A percentile compares a stretch with the other conserved stretches of the same genome.
These are phyloP conservation scores for Aspergillaceae sp. DNA, from an alignment of 2,329 filamentous ascomycete species.

Conservation along the genomic window DNA sequence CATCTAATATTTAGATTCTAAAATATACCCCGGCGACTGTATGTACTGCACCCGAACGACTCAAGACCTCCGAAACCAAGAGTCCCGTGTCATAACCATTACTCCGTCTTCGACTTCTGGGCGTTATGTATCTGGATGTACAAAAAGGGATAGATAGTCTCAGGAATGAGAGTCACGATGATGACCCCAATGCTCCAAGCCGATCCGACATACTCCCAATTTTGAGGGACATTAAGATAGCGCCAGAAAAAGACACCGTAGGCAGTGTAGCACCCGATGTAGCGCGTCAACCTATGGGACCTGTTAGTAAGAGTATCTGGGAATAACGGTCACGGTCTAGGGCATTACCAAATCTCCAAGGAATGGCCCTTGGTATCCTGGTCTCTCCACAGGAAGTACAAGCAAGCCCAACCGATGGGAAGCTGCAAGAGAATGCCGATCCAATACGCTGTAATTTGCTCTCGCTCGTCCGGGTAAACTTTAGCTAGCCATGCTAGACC, in stretches of 20 bases:
- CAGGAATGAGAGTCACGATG: constrained; percentile 11
- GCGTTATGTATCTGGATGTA: constrained; percentile 7
- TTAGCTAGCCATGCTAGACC: constrained; percentile 2
- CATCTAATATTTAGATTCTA: too few species aligned
- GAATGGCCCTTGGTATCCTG: constrained; percentile 10
- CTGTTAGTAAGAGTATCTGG: background rate
- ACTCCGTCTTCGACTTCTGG: constrained; percentile 7
- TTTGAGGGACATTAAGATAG: constrained; percentile 13
- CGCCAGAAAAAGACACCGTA: constrained; percentile 15
- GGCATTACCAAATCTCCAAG: constrained; percentile 10
- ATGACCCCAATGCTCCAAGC: constrained; percentile 12
- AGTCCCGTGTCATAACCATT: background rate
- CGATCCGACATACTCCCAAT: constrained; percentile 14
- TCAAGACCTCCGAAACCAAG: too few species aligned
- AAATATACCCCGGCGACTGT: too few species aligned
- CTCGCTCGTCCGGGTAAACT: constrained; percentile 12
- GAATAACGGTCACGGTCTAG: background rate
- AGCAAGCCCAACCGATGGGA: constrained; percentile 12
- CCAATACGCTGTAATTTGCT: constrained; percentile 16
- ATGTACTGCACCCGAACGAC: too few species aligned
- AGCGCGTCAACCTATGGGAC: constrained; percentile 9
- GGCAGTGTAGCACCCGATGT: constrained; percentile 12
- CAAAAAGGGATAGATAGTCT: constrained; percentile 13
- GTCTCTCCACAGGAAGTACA: constrained; percentile 7
- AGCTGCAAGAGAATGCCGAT: constrained; percentile 13